phyloP scores from a whole-genome alignment of 176 grass and related monocot species.

The Zea mays region DNA sequence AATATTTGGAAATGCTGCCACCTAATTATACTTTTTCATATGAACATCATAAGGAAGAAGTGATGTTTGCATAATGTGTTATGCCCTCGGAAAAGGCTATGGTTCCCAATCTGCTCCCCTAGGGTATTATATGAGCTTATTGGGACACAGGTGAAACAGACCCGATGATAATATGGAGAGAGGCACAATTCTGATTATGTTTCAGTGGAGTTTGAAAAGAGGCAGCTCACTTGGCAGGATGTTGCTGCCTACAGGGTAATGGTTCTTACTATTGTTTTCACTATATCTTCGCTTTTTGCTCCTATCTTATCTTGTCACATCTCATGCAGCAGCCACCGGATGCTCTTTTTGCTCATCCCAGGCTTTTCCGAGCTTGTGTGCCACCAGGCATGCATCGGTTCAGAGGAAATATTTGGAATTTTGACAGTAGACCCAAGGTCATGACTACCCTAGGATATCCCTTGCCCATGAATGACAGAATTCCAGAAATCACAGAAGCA shows the following conservation, averaged over 20 bases:
- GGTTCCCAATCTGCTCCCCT: no score
- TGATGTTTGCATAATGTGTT: no score
- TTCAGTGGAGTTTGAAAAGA: conserved; percentile 91
- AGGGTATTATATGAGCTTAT: no score
- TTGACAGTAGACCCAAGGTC: no score
- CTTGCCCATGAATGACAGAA: no score
- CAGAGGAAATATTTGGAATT: conserved; percentile 65
- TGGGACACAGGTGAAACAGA: no score
- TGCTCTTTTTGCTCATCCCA: conserved; percentile 94
- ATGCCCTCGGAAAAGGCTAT: no score
- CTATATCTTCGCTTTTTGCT: neutral
- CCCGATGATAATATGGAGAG: no score
- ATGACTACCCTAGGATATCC: no score
- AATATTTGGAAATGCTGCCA: no score
- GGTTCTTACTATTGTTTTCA: neutral
- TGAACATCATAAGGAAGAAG: no score
- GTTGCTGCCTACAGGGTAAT: conserved; percentile 83
- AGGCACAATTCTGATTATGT: conserved; percentile 61
- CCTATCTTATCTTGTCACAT: conserved; percentile 24
- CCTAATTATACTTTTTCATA: no score
- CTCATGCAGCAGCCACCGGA: conserved; percentile 77
- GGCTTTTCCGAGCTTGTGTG: conserved; percentile 95
- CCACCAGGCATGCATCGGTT: conserved; percentile 99
- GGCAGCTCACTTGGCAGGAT: conserved; percentile 83
- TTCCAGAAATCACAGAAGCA: conserved; percentile 43